phyloP scores from a whole-genome alignment of 352 stramenopile genomes.

The Phytophthora sp. region DNA sequence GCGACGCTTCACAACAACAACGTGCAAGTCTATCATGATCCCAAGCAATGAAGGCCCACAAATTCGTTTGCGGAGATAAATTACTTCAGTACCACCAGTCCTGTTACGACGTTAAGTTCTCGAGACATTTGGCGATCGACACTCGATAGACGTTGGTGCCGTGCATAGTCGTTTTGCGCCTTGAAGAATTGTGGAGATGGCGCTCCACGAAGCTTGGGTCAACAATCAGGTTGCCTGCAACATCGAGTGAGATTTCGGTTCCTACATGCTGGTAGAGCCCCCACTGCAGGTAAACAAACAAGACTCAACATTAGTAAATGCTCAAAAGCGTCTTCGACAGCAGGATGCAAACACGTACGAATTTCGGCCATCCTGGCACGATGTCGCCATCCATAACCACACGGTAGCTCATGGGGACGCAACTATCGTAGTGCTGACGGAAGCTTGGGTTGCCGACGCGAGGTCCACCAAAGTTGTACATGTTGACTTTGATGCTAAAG shows the following conservation, averaged over 20 bases:
- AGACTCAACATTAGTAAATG: slow-evolving; percentile 7
- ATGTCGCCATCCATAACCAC: slow-evolving; percentile 86
- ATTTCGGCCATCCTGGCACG: slow-evolving; percentile 73
- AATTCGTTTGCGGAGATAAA: no score
- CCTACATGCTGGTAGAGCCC: slow-evolving; percentile 80
- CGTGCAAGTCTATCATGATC: no score
- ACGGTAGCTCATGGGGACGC: slow-evolving; percentile 79
- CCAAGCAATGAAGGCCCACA: no score
- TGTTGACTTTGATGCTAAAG: slow-evolving; percentile 86
- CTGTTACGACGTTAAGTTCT: slow-evolving; percentile 50
- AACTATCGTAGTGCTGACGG: slow-evolving; percentile 73
- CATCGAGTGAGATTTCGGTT: slow-evolving; percentile 72
- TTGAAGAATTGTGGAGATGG: slow-evolving; percentile 70
- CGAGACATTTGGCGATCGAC: slow-evolving; percentile 67
- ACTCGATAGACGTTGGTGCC: slow-evolving; percentile 68
- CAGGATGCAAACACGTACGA: no score
- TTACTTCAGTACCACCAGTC: no score
- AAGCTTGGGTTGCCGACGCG: slow-evolving; percentile 89
- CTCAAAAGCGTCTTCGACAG: not conserved
- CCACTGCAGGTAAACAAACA: slow-evolving; percentile 41
- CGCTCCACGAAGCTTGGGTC: slow-evolving; percentile 84
- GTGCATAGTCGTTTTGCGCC: slow-evolving; percentile 70
- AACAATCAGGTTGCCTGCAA: slow-evolving; percentile 80
- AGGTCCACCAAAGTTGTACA: slow-evolving; percentile 92
- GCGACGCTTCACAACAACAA: slow-evolving; percentile 21